Evolutionary conservation across 441 rosid genomes (phyloP), one percentile per base, ranked within the genome.

Genomic region (Sinapis alba): DNA sequence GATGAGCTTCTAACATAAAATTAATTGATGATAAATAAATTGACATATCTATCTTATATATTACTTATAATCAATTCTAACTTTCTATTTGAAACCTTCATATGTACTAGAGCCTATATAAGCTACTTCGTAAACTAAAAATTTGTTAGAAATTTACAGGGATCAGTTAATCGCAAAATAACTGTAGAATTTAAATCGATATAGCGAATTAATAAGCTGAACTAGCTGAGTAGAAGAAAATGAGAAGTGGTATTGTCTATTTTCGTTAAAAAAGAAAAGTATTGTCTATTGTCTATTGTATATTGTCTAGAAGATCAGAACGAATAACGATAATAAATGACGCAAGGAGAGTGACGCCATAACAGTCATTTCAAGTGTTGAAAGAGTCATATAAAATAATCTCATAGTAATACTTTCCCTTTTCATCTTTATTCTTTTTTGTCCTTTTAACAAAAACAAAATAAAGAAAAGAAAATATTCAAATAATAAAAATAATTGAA

Each of bases 331-430:
- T 32, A 4, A 18, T 54, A 34, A 21, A 21, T 76, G 75, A 77
- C 80, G 80, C 45, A 47, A 68, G 60, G 30, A 21, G 32, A 71
- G 72, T 77, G 80, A 77, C 72, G 80, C 41, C 66, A 28, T 53
- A 7, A 60, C 0, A 28, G 30, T 51, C 18, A 36, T 6, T 62
- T 62, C 2, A 6, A 20, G 20, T 34, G 65, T 61, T 60, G 6
- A 24, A 43, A 30, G 16, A 32, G 24, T n/a, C n/a, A n/a, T n/a
- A n/a, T 9, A 53, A 20, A 53, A 50, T 47, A 18, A 50, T 43
- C 51, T 1, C 47, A 1, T 47, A 43, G 8, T 47, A 53, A 9
- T 20, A 53, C 19, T 24, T 57, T 57, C 11, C 62, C 10, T 6
- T 24, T 57, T 24, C 30, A n/a, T 57, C 32, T 23, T 24, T 57